phyloP scores from a whole-genome alignment of 2,329 filamentous ascomycete genomes.

The Diaporthe ampelina region DNA sequence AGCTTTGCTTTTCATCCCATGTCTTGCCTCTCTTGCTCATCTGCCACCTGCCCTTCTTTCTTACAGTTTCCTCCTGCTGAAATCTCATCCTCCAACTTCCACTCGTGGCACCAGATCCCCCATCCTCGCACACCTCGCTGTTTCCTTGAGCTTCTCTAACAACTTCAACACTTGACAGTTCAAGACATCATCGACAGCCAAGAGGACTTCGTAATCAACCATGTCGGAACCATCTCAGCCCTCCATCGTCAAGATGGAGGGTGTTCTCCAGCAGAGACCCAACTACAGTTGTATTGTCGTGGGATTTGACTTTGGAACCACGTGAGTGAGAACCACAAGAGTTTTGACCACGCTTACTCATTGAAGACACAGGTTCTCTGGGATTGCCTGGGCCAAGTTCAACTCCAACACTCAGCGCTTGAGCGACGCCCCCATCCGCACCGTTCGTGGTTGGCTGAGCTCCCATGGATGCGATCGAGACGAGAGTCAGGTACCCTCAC shows the following conservation, averaged over 20 bases:
- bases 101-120: too few species aligned
- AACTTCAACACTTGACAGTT: too few species aligned
- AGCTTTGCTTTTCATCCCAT: not conserved
- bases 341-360: accelerated
- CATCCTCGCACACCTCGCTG: not conserved
- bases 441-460: not conserved
- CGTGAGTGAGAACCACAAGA: not conserved
- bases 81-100: too few species aligned
- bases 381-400: not conserved
- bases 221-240: not conserved
- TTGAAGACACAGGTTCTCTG: not conserved
- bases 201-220: too few species aligned
- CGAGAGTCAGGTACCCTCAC: not conserved
- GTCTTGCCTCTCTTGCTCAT: not conserved
- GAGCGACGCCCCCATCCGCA: not conserved
- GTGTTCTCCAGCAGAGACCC: too few species aligned
- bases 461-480: not conserved
- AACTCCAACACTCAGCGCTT: not conserved
- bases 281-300: not conserved
- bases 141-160: not conserved
- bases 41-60: not conserved
- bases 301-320: not conserved
- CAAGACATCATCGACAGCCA: too few species aligned
- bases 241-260: not conserved
- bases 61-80: not conserved